phyloP scores from a whole-genome alignment of 805 yeast species.

The Myxozyma mucilagina region DNA sequence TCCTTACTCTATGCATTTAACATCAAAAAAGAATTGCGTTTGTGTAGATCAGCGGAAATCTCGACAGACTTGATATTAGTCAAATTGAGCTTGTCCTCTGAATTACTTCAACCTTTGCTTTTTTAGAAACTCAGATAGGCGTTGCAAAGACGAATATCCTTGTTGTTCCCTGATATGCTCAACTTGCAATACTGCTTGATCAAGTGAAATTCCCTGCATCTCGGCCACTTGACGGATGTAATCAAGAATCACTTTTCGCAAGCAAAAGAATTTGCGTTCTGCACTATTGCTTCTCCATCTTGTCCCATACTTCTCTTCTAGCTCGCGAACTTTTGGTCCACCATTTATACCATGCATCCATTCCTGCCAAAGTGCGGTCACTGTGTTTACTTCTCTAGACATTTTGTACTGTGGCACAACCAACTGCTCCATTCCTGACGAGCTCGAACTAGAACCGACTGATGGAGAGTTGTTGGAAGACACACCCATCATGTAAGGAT shows the following conservation, averaged over 20 bases:
- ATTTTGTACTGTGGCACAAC: constrained; percentile 24
- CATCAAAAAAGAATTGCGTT: too few species aligned
- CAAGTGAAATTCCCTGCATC: constrained; percentile 15
- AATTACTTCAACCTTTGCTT: constrained; percentile 2
- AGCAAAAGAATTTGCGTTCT: constrained; percentile 30
- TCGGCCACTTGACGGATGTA: constrained; percentile 10
- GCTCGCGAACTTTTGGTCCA: constrained; percentile 24
- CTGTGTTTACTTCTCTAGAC: constrained; percentile 22
- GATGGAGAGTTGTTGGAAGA: not conserved
- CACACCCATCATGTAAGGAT: constrained; percentile 16
- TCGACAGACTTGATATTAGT: too few species aligned
- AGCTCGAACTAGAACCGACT: not conserved
- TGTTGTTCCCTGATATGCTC: constrained; percentile 23
- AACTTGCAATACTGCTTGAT: constrained; percentile 22
- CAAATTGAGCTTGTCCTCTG: not conserved
- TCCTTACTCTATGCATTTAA: too few species aligned
- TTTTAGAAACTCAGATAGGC: constrained; percentile 26
- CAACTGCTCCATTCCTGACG: constrained; percentile 4
- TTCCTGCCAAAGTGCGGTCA: constrained; percentile 28
- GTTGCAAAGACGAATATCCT: constrained; percentile 23
- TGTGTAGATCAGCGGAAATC: too few species aligned
- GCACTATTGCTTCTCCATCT: constrained; percentile 27
- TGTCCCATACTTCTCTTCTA: constrained; percentile 27
- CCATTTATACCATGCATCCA: constrained; percentile 29
- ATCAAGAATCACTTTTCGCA: constrained; percentile 27